These are phyloP conservation scores for Penicillium cataractarum DNA, from an alignment of 495 filamentous ascomycete genomes.

Conservation along the genomic window DNA sequence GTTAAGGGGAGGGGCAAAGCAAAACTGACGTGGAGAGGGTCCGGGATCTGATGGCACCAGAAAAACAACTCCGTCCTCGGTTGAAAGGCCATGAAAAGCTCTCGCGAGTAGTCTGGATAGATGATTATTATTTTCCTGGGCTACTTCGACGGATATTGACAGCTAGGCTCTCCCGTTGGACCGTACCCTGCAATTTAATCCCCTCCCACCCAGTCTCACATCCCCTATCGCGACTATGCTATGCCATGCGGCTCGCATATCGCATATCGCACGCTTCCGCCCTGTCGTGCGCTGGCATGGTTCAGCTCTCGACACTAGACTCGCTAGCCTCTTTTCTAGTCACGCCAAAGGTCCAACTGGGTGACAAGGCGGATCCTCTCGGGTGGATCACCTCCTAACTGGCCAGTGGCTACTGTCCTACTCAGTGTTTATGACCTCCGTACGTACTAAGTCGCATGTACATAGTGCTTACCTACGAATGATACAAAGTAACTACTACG, in stretches of 20 bases:
- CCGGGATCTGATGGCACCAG: conserved; percentile 17
- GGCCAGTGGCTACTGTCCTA: too few species aligned
- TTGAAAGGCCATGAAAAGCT: neutral
- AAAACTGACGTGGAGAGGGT: conserved; percentile 18
- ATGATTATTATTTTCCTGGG: neutral
- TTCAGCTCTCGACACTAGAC: conserved; percentile 9
- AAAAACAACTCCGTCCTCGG: neutral
- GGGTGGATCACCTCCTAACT: neutral
- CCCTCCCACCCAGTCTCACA: neutral
- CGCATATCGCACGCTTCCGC: conserved; percentile 21
- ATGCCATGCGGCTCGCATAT: conserved; percentile 23
- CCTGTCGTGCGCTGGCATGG: conserved; percentile 1
- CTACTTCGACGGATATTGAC: too few species aligned
- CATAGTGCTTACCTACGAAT: too few species aligned
- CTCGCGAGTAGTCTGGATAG: neutral
- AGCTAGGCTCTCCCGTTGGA: neutral
- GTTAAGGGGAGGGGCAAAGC: neutral
- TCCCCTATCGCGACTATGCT: neutral
- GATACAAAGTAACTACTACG: too few species aligned
- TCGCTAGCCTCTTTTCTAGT: neutral
- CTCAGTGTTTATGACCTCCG: neutral
- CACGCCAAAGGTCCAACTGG: neutral
- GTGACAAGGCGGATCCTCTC: neutral
- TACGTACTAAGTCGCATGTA: neutral
- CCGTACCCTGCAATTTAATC: neutral